Conservation (phyloP, 1,284 basidiomycete species). For the Austroboletus novae-zelandiae region DNA sequence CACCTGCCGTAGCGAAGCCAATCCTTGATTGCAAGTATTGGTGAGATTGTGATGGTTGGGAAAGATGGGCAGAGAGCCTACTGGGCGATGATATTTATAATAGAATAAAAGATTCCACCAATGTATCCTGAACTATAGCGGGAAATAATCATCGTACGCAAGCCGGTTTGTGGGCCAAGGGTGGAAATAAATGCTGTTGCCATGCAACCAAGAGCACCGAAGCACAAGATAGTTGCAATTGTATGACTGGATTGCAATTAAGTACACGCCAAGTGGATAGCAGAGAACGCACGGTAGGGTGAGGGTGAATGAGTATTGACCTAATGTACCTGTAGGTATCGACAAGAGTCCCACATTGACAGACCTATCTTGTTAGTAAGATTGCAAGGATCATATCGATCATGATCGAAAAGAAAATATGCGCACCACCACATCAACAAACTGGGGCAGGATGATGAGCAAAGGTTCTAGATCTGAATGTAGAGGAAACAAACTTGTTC, state of each 20-base stretch:
- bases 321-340: slow-evolving; percentile 60
- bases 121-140: slow-evolving; percentile 57
- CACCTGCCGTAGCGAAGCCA: slow-evolving; percentile 43
- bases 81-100: slow-evolving; percentile 59
- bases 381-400: neutral
- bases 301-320: slow-evolving; percentile 49
- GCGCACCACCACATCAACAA: slow-evolving; percentile 45
- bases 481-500: slow-evolving; percentile 42
- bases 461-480: slow-evolving; percentile 5
- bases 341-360: slow-evolving; percentile 50
- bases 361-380: slow-evolving; percentile 19
- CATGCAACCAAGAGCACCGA: slow-evolving; percentile 41
- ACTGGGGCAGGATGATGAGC: slow-evolving; percentile 27
- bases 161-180: slow-evolving; percentile 44
- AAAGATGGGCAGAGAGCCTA: slow-evolving; percentile 20
- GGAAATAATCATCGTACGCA: slow-evolving; percentile 47
- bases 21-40: slow-evolving; percentile 29
- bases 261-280: neutral
- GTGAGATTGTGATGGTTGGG: no score
- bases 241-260: slow-evolving; percentile 34
- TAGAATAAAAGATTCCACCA: slow-evolving; percentile 53
- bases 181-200: slow-evolving; percentile 53
- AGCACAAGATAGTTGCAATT: slow-evolving; percentile 44
- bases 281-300: slow-evolving; percentile 43
- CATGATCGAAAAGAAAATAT: neutral